Evolutionary conservation across 148 eudicot genomes (phyloP).

Genomic region (Chenopodium suecicum): DNA sequence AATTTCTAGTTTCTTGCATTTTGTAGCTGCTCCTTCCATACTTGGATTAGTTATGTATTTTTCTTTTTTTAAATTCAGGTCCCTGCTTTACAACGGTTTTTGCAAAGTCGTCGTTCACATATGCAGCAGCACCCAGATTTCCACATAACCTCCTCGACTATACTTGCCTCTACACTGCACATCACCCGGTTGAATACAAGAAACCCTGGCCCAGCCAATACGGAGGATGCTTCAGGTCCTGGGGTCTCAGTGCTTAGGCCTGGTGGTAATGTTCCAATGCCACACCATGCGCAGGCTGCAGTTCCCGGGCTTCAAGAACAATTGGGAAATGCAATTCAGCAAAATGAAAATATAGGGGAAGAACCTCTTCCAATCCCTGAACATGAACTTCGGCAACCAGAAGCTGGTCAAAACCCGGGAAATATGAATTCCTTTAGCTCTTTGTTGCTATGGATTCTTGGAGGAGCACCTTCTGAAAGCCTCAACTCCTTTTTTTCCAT

Average conservation of each 20-base stretch:
- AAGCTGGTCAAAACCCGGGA: constrained; percentile 63
- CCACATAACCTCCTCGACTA: constrained; percentile 88
- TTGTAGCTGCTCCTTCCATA: neutral
- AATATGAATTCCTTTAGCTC: constrained; percentile 83
- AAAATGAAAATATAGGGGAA: constrained; percentile 29
- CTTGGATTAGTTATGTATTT: neutral
- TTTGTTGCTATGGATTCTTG: constrained; percentile 78
- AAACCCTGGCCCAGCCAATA: constrained; percentile 38
- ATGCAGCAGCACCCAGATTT: constrained; percentile 93
- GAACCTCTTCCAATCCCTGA: constrained; percentile 52
- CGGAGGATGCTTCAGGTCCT: constrained; percentile 34
- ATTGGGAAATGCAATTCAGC: constrained; percentile 31
- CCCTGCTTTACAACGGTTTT: constrained; percentile 90
- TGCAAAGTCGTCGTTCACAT: constrained; percentile 78
- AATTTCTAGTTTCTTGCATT: neutral
- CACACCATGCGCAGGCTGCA: constrained; percentile 37
- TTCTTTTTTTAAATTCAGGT: constrained; percentile 41
- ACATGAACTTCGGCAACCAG: constrained; percentile 57
- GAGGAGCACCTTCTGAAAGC: constrained; percentile 93
- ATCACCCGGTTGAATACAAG: constrained; percentile 84
- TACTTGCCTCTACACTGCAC: constrained; percentile 88
- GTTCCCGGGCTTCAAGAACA: constrained; percentile 41
- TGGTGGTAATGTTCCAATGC: constrained; percentile 35
- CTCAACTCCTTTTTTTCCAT: constrained; percentile 87
- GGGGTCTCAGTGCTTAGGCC: constrained; percentile 42